Evolutionary conservation across 106 monocot genomes (phyloP), one percentile per base, ranked within the genome.

Genomic region (Allium cepa): DNA sequence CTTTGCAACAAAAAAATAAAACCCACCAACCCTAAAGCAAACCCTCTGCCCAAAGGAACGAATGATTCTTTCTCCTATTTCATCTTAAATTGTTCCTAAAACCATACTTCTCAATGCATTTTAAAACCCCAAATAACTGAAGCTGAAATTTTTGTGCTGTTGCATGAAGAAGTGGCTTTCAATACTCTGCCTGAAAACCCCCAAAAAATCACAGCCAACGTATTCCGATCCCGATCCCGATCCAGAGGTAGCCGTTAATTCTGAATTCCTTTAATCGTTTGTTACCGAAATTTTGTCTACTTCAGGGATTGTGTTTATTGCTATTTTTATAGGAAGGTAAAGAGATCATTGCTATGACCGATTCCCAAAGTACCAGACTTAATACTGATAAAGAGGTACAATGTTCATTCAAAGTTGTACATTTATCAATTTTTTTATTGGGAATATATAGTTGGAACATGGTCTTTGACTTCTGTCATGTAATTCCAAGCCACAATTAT

Each of bases 101-200:
- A 4, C 36, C 4, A 36, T 4, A 36, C 36, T 36, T 36, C 36
- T 36, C 36, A 36, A 36, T 36, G 56, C 56, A 57, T 57, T 57
- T 11, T 9, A 7, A 7, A 10, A 10, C 56, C 4, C 36, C 4
- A 36, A 2, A 2, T n/a, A n/a, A n/a, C 36, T 36, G 36, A 36
- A 36, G 36, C 36, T 36, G 36, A 36, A 36, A 36, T 36, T 36
- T 36, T 36, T 36, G 36, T 57, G 17, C 17, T 11, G 17, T 57
- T 57, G 16, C 59, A 59, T 59, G 59, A 17, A 59, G 12, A 59
- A 26, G 16, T 59, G 59, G 59, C 59, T 59, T 26, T 59, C 59
- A 13, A 17, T 0, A 10, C 59, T 59, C 59, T 26, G 12, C 26
- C 59, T n/a, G 10, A 59, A 17, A 59, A 59, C 22, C 59, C 5